Evolutionary conservation across 2,329 filamentous ascomycete species (phyloP), one percentile per base, ranked within the genome.

Genomic region (Fusarium tricinctum): DNA sequence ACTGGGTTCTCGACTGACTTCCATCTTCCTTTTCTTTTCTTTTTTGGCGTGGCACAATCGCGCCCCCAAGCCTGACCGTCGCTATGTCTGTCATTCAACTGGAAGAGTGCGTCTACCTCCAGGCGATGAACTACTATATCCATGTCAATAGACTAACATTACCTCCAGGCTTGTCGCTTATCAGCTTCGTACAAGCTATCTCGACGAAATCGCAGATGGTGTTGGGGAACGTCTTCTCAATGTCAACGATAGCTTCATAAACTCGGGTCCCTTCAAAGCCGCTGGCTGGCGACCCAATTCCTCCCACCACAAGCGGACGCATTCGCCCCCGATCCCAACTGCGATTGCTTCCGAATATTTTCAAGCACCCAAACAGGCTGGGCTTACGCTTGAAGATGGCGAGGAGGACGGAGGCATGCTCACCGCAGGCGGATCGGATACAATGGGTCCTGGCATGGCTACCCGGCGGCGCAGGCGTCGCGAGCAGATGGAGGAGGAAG

Each of bases 291-390:
- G 88, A 43, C 83, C 90, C 48, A 92, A 92, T 74, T 87, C 90
- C 12, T 86, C 90, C 19, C 89, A 93, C 68, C 89, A 92, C 77
- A 94, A 94, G 79, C 89, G 92, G 72, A 94, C 91, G 46, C 92
- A 97, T 78, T 96, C 92, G 4, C 93, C 92, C 20, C 92, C 92
- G 2, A 97, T 97, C 58, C 92, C 92, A 12, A 94, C 92, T 6
- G 92, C 91, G 15, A 88, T 94, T 64, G 90, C 91, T 30, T 92
- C 91, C 46, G 92, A 96, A 76, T 96, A 96, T 80, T 96, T 96
- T 75, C 91, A 93, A 51, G 84, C 91, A 2, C 88, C 89, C 13
- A 88, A 89, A 13, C 85, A 86, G 40, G 82, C 85, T 22, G 89
- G 88, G 2, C 78, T 91, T 38, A 88, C 88, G 13, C 85, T 92